Percentiles rank a stretch among this genome's conserved stretches.
Evolutionary conservation across 176 grass and related monocot genomes (phyloP).

Genomic region (Eleusine indica): DNA sequence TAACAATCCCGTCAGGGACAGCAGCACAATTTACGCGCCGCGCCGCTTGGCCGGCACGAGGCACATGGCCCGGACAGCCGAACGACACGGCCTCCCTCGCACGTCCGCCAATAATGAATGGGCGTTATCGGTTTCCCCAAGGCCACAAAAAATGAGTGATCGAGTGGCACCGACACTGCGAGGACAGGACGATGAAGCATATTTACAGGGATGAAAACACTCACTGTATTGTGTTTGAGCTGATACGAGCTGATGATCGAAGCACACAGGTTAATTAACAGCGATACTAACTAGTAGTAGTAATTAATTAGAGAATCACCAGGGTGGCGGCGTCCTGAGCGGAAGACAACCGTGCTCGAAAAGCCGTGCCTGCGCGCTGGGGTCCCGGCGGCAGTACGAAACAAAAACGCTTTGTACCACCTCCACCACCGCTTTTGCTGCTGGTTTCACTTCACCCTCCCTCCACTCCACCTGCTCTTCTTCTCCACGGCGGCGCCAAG

Average conservation of each 20-base stretch:
- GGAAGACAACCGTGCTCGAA: background rate
- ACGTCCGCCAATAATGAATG: background rate
- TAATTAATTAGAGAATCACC: background rate
- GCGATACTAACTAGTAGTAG: no score
- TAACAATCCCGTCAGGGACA: no score
- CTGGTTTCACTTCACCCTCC: no score
- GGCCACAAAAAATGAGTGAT: background rate
- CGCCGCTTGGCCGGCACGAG: background rate
- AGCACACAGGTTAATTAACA: no score
- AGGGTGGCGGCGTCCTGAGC: background rate
- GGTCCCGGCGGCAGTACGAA: background rate
- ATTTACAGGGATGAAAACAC: no score
- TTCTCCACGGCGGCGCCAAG: background rate
- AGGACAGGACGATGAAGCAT: background rate
- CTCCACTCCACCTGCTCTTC: fast-evolving
- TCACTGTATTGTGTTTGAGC: no score
- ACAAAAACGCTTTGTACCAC: background rate
- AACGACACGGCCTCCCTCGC: background rate
- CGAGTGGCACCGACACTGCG: background rate
- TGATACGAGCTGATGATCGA: no score
- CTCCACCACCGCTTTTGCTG: background rate
- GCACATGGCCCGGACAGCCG: background rate
- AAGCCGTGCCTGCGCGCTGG: background rate
- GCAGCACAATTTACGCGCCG: background rate
- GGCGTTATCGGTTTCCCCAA: no score